Conservation (phyloP, 768 basidiomycete species). For the Tulasnella sp. region DNA sequence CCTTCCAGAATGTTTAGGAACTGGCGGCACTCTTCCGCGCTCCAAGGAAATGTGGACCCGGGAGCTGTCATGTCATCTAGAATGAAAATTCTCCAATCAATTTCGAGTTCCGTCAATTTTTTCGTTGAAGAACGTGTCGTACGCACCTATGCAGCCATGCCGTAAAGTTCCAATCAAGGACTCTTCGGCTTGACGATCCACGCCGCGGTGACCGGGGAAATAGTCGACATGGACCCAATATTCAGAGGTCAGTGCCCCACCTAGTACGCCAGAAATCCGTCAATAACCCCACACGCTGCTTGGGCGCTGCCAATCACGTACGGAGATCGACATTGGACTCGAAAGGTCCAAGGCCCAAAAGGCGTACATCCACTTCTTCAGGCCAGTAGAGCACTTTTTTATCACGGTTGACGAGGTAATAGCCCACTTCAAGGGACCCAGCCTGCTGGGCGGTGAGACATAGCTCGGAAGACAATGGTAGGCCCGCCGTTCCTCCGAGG, state of each 20-base stretch:
- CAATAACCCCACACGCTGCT: background rate
- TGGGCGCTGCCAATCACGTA: background rate
- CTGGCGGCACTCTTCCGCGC: background rate
- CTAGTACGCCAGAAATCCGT: background rate
- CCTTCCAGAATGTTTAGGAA: background rate
- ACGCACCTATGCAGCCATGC: background rate
- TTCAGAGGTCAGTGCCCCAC: background rate
- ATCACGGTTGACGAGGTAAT: background rate
- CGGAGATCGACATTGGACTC: background rate
- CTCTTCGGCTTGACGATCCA: background rate
- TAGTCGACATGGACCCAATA: slow-evolving; percentile 12
- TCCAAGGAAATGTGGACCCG: background rate
- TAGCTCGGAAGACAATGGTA: background rate
- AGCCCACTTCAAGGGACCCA: background rate
- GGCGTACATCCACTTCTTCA: background rate
- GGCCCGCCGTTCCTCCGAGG: too few species aligned
- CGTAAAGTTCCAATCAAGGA: background rate
- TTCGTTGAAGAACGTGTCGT: background rate
- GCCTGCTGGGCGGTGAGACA: background rate
- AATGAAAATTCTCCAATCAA: background rate
- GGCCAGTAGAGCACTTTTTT: background rate
- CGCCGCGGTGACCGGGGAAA: background rate
- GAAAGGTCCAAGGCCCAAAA: background rate
- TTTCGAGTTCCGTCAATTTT: too few species aligned
- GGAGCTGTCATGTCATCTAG: slow-evolving; percentile 11